phyloP scores from a whole-genome alignment of 139 green algal species.

The Chlorella sp. region DNA sequence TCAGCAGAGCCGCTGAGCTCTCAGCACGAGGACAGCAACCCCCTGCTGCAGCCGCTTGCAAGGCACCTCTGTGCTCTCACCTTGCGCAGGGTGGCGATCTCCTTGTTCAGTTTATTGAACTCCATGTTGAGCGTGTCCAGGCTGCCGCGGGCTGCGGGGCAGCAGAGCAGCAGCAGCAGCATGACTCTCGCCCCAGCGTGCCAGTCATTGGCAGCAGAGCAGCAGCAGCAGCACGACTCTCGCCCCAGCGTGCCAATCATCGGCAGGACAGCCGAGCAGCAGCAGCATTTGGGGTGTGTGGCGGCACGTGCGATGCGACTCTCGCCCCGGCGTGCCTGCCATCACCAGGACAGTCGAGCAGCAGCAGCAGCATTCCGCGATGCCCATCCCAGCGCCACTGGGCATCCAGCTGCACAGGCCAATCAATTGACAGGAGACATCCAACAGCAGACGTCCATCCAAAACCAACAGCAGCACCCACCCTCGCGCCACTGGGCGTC shows the following conservation, averaged over 20 bases:
- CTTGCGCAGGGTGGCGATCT: slow-evolving; percentile 84
- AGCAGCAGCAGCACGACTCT: background rate
- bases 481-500: slow-evolving; percentile 89
- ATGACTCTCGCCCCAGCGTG: background rate
- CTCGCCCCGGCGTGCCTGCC: background rate
- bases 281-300: background rate
- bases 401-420: no score
- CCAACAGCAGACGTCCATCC: no score
- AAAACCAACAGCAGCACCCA: slow-evolving; percentile 25
- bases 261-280: background rate
- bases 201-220: background rate
- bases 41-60: no score
- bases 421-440: no score
- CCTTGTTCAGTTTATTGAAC: slow-evolving; percentile 94
- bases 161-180: background rate
- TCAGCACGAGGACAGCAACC: no score
- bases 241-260: background rate
- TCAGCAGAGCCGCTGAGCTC: no score
- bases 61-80: slow-evolving; percentile 40
- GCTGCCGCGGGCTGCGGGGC: slow-evolving; percentile 74
- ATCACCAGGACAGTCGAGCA: background rate
- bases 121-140: slow-evolving; percentile 90
- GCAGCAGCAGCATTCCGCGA: no score
- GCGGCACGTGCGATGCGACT: background rate
- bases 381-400: no score